Conservation (phyloP, 306 rosid species). For the Corylus americana region DNA sequence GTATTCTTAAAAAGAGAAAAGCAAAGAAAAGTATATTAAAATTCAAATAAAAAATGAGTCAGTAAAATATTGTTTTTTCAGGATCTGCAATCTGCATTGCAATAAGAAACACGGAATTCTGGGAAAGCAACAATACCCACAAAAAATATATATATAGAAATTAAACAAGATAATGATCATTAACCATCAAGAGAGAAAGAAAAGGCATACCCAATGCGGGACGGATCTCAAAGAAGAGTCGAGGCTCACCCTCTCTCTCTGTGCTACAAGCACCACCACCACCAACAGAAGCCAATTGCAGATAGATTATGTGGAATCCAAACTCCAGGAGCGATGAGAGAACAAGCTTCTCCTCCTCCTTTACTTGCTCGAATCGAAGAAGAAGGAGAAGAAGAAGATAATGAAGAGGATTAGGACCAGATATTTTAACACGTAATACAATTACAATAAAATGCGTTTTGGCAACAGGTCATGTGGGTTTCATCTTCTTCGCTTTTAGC, state of each 20-base stretch:
- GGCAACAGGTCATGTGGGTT: not conserved
- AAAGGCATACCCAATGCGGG: constrained; percentile 3
- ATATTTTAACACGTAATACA: not conserved
- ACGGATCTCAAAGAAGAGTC: constrained; percentile 18
- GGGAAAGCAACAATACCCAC: not conserved
- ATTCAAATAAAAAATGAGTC: not conserved
- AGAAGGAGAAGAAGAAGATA: not conserved
- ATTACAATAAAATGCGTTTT: not conserved
- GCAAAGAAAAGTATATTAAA: not conserved
- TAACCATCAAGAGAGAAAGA: not conserved
- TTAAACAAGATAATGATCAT: not conserved
- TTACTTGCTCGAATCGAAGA: constrained; percentile 3
- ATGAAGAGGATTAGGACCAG: not conserved
- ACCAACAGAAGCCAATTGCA: no score
- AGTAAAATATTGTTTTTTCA: not conserved
- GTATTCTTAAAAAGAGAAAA: not conserved
- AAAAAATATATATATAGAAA: not conserved
- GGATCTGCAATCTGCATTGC: not conserved
- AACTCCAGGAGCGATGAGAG: constrained; percentile 17
- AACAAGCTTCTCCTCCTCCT: constrained; percentile 15
- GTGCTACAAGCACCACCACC: constrained; percentile 9
- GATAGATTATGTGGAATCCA: constrained; percentile 41
- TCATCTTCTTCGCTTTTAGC: constrained; percentile 10
- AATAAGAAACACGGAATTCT: not conserved
- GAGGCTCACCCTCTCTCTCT: constrained; percentile 26